Conservation (phyloP, 805 yeast species). For the Candida sithepensis region DNA sequence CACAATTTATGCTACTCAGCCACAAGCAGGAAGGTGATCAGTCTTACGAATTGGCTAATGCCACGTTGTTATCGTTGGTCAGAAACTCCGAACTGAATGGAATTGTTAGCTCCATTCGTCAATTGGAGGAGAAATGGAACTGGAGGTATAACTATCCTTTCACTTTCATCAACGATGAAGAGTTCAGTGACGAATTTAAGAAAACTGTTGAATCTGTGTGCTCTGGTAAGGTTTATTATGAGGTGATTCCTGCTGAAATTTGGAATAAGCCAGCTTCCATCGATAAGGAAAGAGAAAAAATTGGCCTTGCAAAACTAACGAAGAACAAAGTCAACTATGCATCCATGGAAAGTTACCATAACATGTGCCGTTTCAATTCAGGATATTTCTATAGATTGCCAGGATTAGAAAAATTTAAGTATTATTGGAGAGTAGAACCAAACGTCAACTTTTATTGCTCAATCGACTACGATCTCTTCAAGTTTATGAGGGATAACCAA, state of each 20-base stretch:
- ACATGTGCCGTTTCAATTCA: slow-evolving; percentile 86
- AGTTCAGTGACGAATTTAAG: slow-evolving; percentile 58
- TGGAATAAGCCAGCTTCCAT: slow-evolving; percentile 64
- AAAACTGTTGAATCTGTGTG: slow-evolving; percentile 36
- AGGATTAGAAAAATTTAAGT: slow-evolving; percentile 63
- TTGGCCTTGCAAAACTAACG: slow-evolving; percentile 23
- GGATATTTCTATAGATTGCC: slow-evolving; percentile 80
- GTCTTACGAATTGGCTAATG: slow-evolving; percentile 45
- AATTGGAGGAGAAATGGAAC: slow-evolving; percentile 63
- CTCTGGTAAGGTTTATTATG: slow-evolving; percentile 27
- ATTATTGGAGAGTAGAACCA: slow-evolving; percentile 95
- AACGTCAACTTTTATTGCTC: slow-evolving; percentile 71
- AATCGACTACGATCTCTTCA: slow-evolving; percentile 74
- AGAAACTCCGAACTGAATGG: slow-evolving; percentile 55
- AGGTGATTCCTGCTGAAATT: slow-evolving; percentile 34
- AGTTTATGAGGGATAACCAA: slow-evolving; percentile 71
- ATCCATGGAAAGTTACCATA: slow-evolving; percentile 70
- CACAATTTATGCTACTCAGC: slow-evolving; percentile 35
- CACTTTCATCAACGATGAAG: slow-evolving; percentile 67
- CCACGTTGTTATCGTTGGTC: slow-evolving; percentile 69
- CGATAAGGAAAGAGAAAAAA: slow-evolving; percentile 34
- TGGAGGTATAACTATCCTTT: slow-evolving; percentile 69
- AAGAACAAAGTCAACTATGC: slow-evolving; percentile 66
- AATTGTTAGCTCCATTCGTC: slow-evolving; percentile 48
- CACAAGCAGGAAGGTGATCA: slow-evolving; percentile 14